Percentiles rank a stretch among this genome's conserved stretches.
phyloP scores from a whole-genome alignment of 495 filamentous ascomycete genomes.

The Xylaria castorea region DNA sequence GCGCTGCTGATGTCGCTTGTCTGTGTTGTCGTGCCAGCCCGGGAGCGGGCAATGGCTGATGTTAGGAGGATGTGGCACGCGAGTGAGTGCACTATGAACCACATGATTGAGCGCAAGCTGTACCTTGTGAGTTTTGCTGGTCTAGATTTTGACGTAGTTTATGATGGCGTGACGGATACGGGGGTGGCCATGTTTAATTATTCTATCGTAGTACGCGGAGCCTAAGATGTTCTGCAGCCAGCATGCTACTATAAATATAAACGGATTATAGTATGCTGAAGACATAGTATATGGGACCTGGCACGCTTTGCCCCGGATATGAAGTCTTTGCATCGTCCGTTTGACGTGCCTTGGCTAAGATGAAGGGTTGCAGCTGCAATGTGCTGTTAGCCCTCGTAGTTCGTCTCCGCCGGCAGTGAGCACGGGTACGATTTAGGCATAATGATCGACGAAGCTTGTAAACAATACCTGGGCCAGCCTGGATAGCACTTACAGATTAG shows the following conservation, averaged over 20 bases:
- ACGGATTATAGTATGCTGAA: background rate
- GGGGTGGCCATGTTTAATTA: background rate
- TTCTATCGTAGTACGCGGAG: background rate
- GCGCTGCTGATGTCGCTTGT: background rate
- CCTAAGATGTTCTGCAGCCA: background rate
- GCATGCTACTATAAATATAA: background rate
- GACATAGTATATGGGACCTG: background rate
- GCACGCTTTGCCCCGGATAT: background rate
- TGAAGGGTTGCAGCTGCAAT: background rate
- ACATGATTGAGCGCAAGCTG: background rate
- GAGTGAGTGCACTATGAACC: background rate
- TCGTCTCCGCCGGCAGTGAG: background rate
- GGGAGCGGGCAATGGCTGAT: background rate
- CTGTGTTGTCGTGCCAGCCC: background rate
- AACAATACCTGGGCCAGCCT: background rate
- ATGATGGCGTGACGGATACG: background rate
- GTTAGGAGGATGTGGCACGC: background rate
- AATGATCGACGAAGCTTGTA: background rate
- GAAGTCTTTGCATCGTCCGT: background rate
- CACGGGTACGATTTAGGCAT: background rate
- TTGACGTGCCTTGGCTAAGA: background rate
- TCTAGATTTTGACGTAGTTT: background rate
- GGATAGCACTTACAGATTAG: background rate
- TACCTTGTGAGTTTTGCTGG: background rate
- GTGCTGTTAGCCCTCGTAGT: background rate